Base-by-base conservation (phyloP, 2,329 filamentous ascomycete species). In the Dactylellina leptospora region DNA sequence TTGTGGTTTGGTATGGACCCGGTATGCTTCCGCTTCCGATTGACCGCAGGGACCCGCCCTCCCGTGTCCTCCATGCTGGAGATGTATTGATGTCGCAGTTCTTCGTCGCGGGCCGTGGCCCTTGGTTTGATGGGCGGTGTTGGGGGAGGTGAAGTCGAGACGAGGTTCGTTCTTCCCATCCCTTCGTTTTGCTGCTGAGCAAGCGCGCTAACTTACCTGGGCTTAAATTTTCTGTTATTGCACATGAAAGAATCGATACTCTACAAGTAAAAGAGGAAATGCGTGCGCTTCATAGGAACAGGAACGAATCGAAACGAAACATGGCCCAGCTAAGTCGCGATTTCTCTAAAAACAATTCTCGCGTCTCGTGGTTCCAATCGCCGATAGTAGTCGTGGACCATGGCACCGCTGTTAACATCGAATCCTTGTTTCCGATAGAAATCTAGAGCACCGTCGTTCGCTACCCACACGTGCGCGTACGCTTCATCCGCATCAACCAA, bases 401-500 rank as follows among this genome's bases (percentile, higher is more conserved):
- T 76, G 11, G 80, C 82, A n/a, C 74, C 76, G 38, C 22, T 60
- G 51, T 83, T 81, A 54, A 81, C 81, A 66, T 77, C 76, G 77
- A 90, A 90, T 1, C 86, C 85, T 8, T 85, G 82, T 22, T 82
- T 81, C 28, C 80, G 76, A 79, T 90, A 90, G 87, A 87, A 90
- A 64, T 81, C 81, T 72, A 89, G 79, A 0, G 84, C 87, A 18
- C 88, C 87, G 1, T 84, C 82, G 77, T 88, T 89, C 69, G 86
- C 83, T 9, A 87, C 87, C 87, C 87, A 90, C 13, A 89, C 87
- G 78, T 90, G 87, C 3, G 87, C 87, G 74, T 86, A 88, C 13
- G 88, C 80, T 63, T 76, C 75, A 44, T 81, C 81, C 50, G 76
- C 76, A 55, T 82, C 76, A 73, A 82, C 78, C 13, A 74, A 79